Conservation (phyloP, 805 yeast species). For the Limtongia smithiae region DNA sequence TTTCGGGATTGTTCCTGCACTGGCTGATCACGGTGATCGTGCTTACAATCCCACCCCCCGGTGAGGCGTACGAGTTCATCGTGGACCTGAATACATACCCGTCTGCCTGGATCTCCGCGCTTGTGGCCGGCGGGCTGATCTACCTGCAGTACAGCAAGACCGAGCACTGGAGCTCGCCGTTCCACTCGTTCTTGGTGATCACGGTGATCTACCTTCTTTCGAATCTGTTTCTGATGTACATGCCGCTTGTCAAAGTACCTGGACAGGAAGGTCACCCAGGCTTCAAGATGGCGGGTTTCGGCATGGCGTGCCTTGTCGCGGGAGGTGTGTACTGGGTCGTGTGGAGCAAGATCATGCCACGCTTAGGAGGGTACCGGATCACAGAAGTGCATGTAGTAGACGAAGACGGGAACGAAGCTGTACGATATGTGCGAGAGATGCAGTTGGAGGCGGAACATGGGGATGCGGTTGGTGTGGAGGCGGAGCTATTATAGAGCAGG, state of each 20-base stretch:
- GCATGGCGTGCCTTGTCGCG: slow-evolving; percentile 23
- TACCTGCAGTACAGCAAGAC: slow-evolving; percentile 45
- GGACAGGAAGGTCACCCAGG: slow-evolving; percentile 23
- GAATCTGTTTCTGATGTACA: slow-evolving; percentile 24
- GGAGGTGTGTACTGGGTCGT: slow-evolving; percentile 28
- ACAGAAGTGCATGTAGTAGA: slow-evolving; percentile 18
- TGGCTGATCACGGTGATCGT: slow-evolving; percentile 55
- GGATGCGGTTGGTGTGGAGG: no score
- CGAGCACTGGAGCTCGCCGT: slow-evolving; percentile 44
- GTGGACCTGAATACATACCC: slow-evolving; percentile 63
- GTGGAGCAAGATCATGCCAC: slow-evolving; percentile 23
- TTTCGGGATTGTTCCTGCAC: slow-evolving; percentile 50
- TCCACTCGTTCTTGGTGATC: slow-evolving; percentile 20
- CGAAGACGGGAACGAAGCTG: slow-evolving; percentile 19
- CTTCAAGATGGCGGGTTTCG: slow-evolving; percentile 20
- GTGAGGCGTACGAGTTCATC: slow-evolving; percentile 60
- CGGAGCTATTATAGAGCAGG: no score
- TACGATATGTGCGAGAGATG: slow-evolving; percentile 18
- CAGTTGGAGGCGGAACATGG: no score
- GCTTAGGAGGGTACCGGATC: slow-evolving; percentile 19
- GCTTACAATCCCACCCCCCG: slow-evolving; percentile 56
- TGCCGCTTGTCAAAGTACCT: slow-evolving; percentile 23
- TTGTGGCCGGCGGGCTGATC: slow-evolving; percentile 51
- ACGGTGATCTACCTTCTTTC: slow-evolving; percentile 18
- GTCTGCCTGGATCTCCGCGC: slow-evolving; percentile 54